Evolutionary conservation across 2,329 filamentous ascomycete genomes (phyloP).

Genomic region (Colletotrichum higginsianum): DNA sequence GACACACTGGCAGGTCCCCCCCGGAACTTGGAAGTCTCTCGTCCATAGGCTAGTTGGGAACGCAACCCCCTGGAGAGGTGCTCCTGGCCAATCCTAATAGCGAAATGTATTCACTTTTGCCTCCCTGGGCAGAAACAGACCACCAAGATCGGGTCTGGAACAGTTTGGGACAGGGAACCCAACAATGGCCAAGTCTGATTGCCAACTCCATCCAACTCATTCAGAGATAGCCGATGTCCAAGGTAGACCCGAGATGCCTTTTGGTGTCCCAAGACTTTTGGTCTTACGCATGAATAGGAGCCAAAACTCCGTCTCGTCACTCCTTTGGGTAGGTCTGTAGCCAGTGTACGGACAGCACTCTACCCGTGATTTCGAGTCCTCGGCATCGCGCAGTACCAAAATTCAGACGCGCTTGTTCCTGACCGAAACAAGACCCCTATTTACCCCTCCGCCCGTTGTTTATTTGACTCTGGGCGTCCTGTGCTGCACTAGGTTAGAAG

Average conservation of each 20-base stretch:
- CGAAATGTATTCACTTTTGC: background rate
- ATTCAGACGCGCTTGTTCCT: background rate
- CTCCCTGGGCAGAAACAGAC: conserved; percentile 15
- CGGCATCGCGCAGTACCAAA: conserved; percentile 8
- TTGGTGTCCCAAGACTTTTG: background rate
- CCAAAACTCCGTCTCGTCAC: background rate
- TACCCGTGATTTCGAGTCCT: background rate
- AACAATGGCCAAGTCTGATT: conserved; percentile 8
- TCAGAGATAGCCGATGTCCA: conserved; percentile 14
- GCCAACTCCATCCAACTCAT: conserved; percentile 13
- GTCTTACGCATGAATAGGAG: background rate
- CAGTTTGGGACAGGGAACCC: conserved; percentile 11
- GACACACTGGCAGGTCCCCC: conserved; percentile 1
- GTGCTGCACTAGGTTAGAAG: conserved; percentile 1
- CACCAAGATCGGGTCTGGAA: background rate
- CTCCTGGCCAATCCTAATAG: conserved; percentile 4
- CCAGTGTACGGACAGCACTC: no score
- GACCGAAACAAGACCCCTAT: conserved; percentile 33
- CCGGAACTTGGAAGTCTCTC: background rate
- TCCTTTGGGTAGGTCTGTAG: background rate
- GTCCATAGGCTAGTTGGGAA: conserved; percentile 16
- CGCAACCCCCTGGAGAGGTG: conserved; percentile 13
- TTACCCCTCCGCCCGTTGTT: conserved; percentile 29
- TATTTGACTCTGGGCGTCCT: conserved; percentile 15
- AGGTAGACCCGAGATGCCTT: background rate